phyloP scores from a whole-genome alignment of 306 rosid genomes.

The Pterocarpus santalinus region DNA sequence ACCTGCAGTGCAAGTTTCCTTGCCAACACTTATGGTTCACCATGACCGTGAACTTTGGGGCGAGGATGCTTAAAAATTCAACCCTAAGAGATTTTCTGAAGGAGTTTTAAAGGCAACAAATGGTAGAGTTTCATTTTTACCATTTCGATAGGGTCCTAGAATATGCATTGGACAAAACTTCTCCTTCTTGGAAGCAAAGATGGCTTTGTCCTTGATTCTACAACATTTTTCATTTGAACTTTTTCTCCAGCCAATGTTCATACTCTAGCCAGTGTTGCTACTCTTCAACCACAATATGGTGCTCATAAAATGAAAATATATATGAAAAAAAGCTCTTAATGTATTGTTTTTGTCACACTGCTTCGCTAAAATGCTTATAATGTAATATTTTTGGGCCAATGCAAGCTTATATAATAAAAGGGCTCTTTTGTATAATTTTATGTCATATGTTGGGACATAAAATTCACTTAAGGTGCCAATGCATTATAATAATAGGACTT shows the following conservation, averaged over 20 bases:
- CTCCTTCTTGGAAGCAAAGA: constrained; percentile 55
- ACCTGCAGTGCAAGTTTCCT: background rate
- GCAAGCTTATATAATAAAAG: too few relatives aligned
- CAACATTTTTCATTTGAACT: constrained; percentile 58
- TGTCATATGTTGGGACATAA: too few relatives aligned
- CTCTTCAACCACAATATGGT: constrained; percentile 58
- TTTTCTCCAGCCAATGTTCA: constrained; percentile 59
- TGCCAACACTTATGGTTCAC: constrained; percentile 45
- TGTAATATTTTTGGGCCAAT: too few relatives aligned
- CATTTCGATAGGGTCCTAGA: constrained; percentile 57
- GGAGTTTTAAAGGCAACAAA: constrained; percentile 54
- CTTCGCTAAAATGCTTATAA: too few relatives aligned
- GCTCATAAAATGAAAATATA: too few relatives aligned
- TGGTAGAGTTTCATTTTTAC: constrained; percentile 33
- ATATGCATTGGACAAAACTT: constrained; percentile 59
- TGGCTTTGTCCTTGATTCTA: constrained; percentile 59
- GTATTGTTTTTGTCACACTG: too few relatives aligned
- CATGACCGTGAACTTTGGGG: constrained; percentile 53
- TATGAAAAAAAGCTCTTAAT: too few relatives aligned
- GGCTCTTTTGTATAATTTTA: too few relatives aligned
- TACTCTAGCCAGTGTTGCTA: constrained; percentile 21
- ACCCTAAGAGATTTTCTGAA: constrained; percentile 59
- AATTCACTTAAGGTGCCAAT: too few relatives aligned
- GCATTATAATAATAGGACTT: too few relatives aligned
- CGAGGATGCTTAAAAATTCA: constrained; percentile 51